Evolutionary conservation across 2,329 filamentous ascomycete genomes (phyloP).

Genomic region (Cryphonectria parasitica): DNA sequence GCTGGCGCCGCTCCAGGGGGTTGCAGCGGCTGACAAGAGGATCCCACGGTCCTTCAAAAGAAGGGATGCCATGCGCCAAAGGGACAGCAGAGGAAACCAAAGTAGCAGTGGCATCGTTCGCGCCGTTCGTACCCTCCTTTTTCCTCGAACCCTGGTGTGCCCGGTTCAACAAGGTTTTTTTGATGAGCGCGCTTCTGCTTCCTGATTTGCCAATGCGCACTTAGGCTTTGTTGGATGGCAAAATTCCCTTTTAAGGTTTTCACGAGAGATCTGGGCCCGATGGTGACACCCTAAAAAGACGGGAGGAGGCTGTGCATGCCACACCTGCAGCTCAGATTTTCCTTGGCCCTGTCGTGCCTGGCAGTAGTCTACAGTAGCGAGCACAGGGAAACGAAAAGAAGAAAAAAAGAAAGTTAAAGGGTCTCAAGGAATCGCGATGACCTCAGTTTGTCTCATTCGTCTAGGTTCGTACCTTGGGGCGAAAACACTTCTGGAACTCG

Average conservation of each 20-base stretch:
- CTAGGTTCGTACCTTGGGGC: not conserved
- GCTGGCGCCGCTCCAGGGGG: not conserved
- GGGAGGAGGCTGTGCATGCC: not conserved
- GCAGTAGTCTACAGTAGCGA: not conserved
- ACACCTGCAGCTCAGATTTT: not conserved
- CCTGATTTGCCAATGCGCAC: constrained; percentile 4
- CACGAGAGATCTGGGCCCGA: constrained; percentile 6
- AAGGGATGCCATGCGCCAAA: not conserved
- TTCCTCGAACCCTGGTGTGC: not conserved
- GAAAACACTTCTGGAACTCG: not conserved
- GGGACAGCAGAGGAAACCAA: not conserved
- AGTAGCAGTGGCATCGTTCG: not conserved
- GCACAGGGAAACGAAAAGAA: not conserved
- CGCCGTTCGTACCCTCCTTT: not conserved
- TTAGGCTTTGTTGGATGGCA: not conserved
- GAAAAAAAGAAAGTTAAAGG: no score
- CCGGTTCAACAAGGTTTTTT: not conserved
- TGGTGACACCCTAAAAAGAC: not conserved
- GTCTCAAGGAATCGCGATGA: not conserved
- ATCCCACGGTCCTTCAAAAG: not conserved
- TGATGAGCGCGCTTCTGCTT: not conserved
- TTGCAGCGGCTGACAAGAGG: not conserved
- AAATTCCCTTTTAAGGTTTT: not conserved
- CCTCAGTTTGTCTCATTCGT: not conserved
- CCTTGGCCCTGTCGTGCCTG: not conserved